A percentile compares a stretch with the other conserved stretches of the same genome.
phyloP scores from a whole-genome alignment of 2,329 filamentous ascomycete genomes.

The Diaporthe capsici region DNA sequence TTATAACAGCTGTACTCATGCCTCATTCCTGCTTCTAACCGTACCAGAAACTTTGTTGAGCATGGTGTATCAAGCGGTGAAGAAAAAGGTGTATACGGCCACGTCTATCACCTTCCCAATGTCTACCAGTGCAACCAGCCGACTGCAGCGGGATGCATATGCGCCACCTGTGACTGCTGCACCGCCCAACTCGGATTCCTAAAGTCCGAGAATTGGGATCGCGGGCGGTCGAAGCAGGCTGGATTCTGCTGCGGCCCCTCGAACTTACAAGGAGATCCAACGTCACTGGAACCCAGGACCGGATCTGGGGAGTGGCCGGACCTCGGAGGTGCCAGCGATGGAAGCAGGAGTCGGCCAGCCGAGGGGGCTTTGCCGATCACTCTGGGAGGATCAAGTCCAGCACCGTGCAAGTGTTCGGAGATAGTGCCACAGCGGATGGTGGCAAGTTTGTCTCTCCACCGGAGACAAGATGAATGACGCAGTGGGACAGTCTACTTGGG shows the following conservation, averaged over 20 bases:
- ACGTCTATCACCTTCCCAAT: not conserved
- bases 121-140: not conserved
- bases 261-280: no score
- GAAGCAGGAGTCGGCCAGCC: not conserved
- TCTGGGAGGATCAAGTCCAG: not conserved
- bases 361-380: conserved; percentile 14
- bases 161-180: not conserved
- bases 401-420: conserved; percentile 30
- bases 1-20: not conserved
- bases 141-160: not conserved
- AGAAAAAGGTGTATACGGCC: not conserved
- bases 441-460: not conserved
- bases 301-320: not conserved
- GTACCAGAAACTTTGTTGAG: not conserved
- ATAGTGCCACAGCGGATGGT: conserved; percentile 5
- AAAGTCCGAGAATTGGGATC: not conserved
- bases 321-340: no score
- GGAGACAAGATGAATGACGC: conserved; percentile 8
- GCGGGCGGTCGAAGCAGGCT: not conserved
- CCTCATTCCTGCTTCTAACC: no score
- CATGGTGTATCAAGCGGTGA: not conserved
- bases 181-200: not conserved
- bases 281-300: not conserved
- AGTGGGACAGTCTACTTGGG: not conserved
- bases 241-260: not conserved